Evolutionary conservation across 148 eudicot genomes (phyloP).

Genomic region (Heliamphora exappendiculata): DNA sequence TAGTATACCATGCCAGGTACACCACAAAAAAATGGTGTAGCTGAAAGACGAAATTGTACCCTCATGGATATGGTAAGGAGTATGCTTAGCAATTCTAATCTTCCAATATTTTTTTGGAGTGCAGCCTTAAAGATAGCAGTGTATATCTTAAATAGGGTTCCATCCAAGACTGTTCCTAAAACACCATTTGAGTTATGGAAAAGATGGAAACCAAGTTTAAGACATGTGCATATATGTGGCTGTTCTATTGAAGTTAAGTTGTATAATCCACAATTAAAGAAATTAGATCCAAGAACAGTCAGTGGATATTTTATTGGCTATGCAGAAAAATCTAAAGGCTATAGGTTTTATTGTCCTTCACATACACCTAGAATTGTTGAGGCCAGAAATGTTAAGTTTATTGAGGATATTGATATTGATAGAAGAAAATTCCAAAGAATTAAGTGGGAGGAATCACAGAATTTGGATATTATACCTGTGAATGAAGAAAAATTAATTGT

Average conservation of each 20-base stretch:
- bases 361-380: no score
- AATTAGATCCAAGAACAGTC: no score
- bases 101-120: no score
- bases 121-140: background rate
- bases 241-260: conserved; percentile 6
- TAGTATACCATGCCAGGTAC: conserved; percentile 1
- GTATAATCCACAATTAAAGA: background rate
- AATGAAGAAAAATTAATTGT: no score
- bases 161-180: background rate
- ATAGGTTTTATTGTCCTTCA: no score
- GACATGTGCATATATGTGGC: conserved; percentile 7
- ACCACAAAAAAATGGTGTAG: conserved; percentile 6
- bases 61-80: conserved; percentile 4
- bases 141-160: background rate
- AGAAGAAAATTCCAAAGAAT: background rate
- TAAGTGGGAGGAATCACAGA: background rate
- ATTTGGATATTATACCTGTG: no score
- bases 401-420: background rate
- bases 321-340: no score
- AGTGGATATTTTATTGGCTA: no score
- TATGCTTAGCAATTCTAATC: no score
- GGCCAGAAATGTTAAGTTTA: background rate
- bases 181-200: conserved; percentile 1
- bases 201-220: conserved; percentile 5
- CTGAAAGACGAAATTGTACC: conserved; percentile 2